Conservation (phyloP, 495 filamentous ascomycete genomes). For the Podospora sp. region DNA sequence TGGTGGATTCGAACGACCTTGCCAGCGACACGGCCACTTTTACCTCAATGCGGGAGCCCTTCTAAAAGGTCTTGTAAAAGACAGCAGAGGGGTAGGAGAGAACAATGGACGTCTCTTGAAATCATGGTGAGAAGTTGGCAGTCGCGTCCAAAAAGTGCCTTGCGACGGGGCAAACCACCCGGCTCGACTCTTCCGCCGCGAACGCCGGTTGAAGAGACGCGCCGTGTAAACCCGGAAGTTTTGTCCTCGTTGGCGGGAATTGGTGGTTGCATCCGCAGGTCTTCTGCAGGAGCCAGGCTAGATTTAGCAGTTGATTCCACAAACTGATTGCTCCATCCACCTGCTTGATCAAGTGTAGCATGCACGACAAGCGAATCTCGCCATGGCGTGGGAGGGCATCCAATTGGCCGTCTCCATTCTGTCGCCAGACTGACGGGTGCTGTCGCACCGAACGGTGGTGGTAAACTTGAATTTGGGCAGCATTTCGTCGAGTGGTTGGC, state of each 20-base stretch:
- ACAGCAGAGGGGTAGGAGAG: too few species aligned
- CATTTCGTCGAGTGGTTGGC: not conserved
- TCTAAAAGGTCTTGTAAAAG: too few species aligned
- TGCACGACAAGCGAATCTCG: constrained; percentile 5
- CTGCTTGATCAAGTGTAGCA: constrained; percentile 14
- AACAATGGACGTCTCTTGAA: not conserved
- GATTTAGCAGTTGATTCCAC: constrained; percentile 17
- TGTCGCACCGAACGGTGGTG: constrained; percentile 1
- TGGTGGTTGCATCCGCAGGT: constrained; percentile 10
- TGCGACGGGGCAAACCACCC: not conserved
- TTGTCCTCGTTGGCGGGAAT: constrained; percentile 17
- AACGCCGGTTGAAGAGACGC: constrained; percentile 14
- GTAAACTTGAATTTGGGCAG: constrained; percentile 4
- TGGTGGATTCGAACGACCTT: not conserved
- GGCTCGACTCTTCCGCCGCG: constrained; percentile 5
- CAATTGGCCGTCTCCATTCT: not conserved
- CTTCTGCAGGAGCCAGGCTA: constrained; percentile 15
- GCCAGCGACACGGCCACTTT: not conserved
- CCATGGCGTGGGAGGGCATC: not conserved
- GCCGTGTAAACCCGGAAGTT: constrained; percentile 13
- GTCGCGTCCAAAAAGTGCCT: not conserved
- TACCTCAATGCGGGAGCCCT: not conserved
- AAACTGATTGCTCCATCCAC: not conserved
- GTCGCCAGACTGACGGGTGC: constrained; percentile 17
- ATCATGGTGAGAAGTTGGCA: not conserved